Evolutionary conservation across 2,329 filamentous ascomycete genomes (phyloP).

Genomic region (Hypoxylon sp.): DNA sequence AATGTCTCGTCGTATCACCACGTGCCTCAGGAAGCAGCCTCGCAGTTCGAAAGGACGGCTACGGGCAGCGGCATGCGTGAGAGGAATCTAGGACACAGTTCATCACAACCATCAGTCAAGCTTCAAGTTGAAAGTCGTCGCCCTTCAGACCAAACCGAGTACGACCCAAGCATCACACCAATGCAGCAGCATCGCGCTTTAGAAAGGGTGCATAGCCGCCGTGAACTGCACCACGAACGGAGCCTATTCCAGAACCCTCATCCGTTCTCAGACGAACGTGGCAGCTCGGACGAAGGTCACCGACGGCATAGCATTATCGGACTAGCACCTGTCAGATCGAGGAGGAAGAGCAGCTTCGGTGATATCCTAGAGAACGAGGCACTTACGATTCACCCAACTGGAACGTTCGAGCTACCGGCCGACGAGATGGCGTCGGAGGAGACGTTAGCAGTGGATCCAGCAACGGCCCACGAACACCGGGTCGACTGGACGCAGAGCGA

Average conservation of each 20-base stretch:
- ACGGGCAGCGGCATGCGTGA: slow-evolving; percentile 59
- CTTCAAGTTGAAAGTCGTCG: slow-evolving; percentile 55
- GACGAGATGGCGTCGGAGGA: slow-evolving; percentile 45
- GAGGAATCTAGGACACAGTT: slow-evolving; percentile 55
- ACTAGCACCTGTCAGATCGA: slow-evolving; percentile 12
- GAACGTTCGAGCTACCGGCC: slow-evolving; percentile 30
- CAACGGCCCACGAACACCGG: slow-evolving; percentile 54
- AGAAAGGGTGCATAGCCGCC: slow-evolving; percentile 55
- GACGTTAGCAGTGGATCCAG: slow-evolving; percentile 44
- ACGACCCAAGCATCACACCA: slow-evolving; percentile 50
- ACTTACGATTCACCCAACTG: slow-evolving; percentile 11
- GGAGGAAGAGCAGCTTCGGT: slow-evolving; percentile 31
- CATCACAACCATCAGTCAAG: slow-evolving; percentile 59
- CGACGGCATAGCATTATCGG: slow-evolving; percentile 11
- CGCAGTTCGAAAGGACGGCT: slow-evolving; percentile 67
- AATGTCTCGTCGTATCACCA: slow-evolving; percentile 58
- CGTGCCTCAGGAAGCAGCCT: slow-evolving; percentile 66
- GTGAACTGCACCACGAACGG: slow-evolving; percentile 56
- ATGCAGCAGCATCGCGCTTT: slow-evolving; percentile 55
- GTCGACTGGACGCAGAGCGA: slow-evolving; percentile 72
- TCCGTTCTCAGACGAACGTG: slow-evolving; percentile 49
- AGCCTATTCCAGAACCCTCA: slow-evolving; percentile 60
- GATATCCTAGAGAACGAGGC: slow-evolving; percentile 38
- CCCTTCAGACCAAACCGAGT: slow-evolving; percentile 42
- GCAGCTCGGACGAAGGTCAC: slow-evolving; percentile 14